Evolutionary conservation across 164 flowering plant genomes (phyloP).

Genomic region (Liriodendron chinense): DNA sequence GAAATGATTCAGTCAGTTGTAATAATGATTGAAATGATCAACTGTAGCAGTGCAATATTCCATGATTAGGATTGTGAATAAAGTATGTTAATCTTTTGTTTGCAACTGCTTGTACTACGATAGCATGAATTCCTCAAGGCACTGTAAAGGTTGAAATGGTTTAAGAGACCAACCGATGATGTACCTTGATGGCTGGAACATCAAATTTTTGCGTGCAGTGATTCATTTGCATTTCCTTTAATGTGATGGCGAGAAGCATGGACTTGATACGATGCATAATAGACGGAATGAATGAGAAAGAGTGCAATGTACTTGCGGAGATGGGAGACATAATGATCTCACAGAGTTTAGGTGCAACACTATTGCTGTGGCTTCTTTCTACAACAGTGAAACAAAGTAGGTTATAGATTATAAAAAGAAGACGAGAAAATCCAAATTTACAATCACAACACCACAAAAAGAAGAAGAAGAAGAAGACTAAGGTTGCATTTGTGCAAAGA

Average conservation of each 20-base stretch:
- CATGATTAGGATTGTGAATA: no score
- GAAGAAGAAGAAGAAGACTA: neutral
- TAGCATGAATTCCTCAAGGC: no score
- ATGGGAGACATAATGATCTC: slow-evolving; percentile 62
- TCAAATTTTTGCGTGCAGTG: slow-evolving; percentile 43
- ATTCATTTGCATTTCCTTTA: slow-evolving; percentile 49
- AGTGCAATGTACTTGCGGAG: slow-evolving; percentile 46
- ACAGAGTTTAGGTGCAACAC: slow-evolving; percentile 88
- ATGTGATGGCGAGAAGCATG: slow-evolving; percentile 52
- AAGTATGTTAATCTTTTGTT: no score
- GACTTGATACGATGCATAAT: slow-evolving; percentile 81
- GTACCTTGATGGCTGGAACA: slow-evolving; percentile 68
- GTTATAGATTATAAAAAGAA: neutral
- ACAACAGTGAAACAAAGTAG: slow-evolving; percentile 23
- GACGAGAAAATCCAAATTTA: neutral
- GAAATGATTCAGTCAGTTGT: no score
- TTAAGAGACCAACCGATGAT: neutral
- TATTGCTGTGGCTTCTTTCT: slow-evolving; percentile 44
- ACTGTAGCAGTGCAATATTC: no score
- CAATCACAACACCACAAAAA: neutral
- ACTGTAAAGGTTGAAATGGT: no score
- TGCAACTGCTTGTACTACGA: no score
- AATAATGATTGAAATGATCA: no score
- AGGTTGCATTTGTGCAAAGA: neutral
- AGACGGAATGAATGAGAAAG: slow-evolving; percentile 73